Evolutionary conservation across 2,329 filamentous ascomycete species (phyloP), one percentile per base, ranked within the genome.

Genomic region (Claviceps africana): DNA sequence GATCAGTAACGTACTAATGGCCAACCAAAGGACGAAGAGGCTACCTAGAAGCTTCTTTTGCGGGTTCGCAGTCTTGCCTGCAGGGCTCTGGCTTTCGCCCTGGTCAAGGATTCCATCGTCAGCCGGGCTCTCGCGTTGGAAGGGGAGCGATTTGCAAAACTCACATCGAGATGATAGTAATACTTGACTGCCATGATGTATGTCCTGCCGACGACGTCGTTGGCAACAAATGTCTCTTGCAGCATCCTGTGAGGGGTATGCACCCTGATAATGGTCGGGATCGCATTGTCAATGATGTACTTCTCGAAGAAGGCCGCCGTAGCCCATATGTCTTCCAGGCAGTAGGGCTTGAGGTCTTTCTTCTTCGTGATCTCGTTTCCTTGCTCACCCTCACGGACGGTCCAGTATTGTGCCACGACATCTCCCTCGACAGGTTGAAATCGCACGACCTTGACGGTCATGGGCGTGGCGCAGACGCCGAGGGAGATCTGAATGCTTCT

Each of bases 11-110:
- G 59, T 58, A 77, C 75, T 65, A 11, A 69, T 69, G 3, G 70
- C 70, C 56, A 76, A 72, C 70, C 72, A 74, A 1, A 77, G 56
- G 6, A 61, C 59, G 22, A 77, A 70, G 3, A 73, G 63, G 10
- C 67, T 66, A 1, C 55, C 53, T n/a, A 77, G 52, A 4, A 76
- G 65, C 1, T 57, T 51, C 43, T 30, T 64, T 61, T 37, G 71
- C 65, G 15, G 58, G 21, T 59, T 54, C 2, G n/a, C 11, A 2
- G 31, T 47, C 50, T 53, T 56, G 11, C 53, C 54, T 1, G 47
- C 47, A 1, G 22, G 39, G 2, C 19, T 47, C 1, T 50, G n/a
- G 6, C 52, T 33, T 13, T 56, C 50, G 31, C 47, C 51, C 54
- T 55, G 31, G 15, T 42, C 40, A 44, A 28, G 19, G 21, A 11